Percentiles rank a stretch among this genome's conserved stretches.
Evolutionary conservation across 1,284 basidiomycete species (phyloP).

Genomic region (Melampsora larici-populina): DNA sequence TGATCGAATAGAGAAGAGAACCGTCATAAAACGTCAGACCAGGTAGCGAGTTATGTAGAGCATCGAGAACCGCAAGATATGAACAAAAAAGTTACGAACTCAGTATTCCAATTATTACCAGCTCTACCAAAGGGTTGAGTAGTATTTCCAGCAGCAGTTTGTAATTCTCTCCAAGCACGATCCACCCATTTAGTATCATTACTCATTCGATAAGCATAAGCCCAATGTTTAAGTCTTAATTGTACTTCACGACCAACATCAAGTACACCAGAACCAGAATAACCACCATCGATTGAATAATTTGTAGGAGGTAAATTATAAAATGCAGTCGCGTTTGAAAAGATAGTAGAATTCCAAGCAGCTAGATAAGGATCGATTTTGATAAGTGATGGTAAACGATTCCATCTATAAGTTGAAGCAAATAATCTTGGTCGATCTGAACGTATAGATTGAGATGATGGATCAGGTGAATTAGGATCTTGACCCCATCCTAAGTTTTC

Average conservation of each 20-base stretch:
- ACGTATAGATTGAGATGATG: constrained; percentile 65
- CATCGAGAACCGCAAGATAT: too few species aligned
- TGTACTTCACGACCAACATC: constrained; percentile 89
- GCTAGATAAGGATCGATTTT: constrained; percentile 68
- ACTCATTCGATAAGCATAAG: constrained; percentile 84
- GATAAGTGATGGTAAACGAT: constrained; percentile 73
- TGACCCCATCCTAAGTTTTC: constrained; percentile 17
- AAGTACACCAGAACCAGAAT: constrained; percentile 73
- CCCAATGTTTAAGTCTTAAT: constrained; percentile 83
- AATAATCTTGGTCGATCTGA: constrained; percentile 83
- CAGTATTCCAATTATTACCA: constrained; percentile 45
- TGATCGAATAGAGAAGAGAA: too few species aligned
- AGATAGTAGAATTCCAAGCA: constrained; percentile 84
- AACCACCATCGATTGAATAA: constrained; percentile 53
- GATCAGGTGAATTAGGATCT: constrained; percentile 57
- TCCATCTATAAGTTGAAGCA: constrained; percentile 88
- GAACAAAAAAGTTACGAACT: constrained; percentile 40
- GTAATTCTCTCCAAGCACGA: constrained; percentile 50
- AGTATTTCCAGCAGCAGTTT: constrained; percentile 52
- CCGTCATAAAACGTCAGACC: too few species aligned
- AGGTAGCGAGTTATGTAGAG: too few species aligned
- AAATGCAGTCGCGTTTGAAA: constrained; percentile 76
- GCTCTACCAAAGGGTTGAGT: constrained; percentile 61
- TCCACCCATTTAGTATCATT: constrained; percentile 78
- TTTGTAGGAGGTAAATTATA: constrained; percentile 55